These are phyloP conservation scores for Stenocarpella maydis DNA, from an alignment of 2,329 filamentous ascomycete species.

Conservation along the genomic window DNA sequence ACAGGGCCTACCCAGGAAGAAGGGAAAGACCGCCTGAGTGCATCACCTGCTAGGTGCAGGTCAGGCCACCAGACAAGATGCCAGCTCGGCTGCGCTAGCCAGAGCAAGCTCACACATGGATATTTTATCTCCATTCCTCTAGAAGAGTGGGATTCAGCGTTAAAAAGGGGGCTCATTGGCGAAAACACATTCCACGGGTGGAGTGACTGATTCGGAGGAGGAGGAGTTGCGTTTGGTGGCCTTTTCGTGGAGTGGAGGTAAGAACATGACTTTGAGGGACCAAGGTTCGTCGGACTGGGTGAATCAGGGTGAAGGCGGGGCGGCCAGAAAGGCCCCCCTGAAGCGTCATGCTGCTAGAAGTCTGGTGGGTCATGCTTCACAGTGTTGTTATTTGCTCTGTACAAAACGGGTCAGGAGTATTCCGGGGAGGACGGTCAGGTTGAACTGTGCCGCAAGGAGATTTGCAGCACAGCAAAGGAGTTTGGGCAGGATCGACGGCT, in stretches of 20 bases:
- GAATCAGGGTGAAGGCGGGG: neutral
- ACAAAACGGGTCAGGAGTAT: conserved; percentile 2
- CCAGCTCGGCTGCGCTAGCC: neutral
- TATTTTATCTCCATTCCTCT: neutral
- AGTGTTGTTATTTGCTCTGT: conserved; percentile 4
- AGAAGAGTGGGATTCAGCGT: neutral
- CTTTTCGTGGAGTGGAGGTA: neutral
- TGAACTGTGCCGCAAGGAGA: conserved; percentile 20
- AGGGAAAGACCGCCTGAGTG: conserved; percentile 35
- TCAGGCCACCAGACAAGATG: neutral
- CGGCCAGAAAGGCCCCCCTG: neutral
- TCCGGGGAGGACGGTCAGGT: neutral
- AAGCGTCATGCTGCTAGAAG: neutral
- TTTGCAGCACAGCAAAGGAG: conserved; percentile 22
- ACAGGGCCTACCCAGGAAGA: conserved; percentile 61
- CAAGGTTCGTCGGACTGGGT: neutral
- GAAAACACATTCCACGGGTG: neutral
- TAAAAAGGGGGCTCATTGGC: neutral
- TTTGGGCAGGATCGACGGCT: conserved; percentile 18
- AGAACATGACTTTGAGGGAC: neutral
- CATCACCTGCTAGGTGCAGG: neutral
- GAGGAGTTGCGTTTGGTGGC: neutral
- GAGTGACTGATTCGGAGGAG: neutral
- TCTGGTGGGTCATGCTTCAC: neutral
- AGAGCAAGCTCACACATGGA: neutral